Conservation (phyloP, 1,284 basidiomycete species). For the Leccinum ponderosum region DNA sequence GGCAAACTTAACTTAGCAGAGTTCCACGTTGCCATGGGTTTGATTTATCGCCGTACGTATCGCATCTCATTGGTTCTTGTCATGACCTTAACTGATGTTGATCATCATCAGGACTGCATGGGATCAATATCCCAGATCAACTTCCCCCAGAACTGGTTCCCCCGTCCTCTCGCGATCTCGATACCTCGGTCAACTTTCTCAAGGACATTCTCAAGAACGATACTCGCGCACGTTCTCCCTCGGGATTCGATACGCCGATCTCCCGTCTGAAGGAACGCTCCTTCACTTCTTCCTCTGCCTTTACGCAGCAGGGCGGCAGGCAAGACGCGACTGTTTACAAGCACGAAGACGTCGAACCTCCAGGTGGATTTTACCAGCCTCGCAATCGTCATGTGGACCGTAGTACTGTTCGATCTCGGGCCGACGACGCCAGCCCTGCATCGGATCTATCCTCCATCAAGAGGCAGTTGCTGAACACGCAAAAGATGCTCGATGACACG, state of each 20-base stretch:
- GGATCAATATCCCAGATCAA: conserved; percentile 86
- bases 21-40: conserved; percentile 98
- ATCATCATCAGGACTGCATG: conserved; percentile 74
- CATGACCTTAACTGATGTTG: neutral
- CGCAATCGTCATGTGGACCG: conserved; percentile 88
- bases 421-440: conserved; percentile 68
- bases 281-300: conserved; percentile 56
- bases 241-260: conserved; percentile 48
- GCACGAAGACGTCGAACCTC: conserved; percentile 67
- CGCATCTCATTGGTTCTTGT: neutral
- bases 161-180: conserved; percentile 90
- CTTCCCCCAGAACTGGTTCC: conserved; percentile 92
- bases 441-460: conserved; percentile 71
- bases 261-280: conserved; percentile 72
- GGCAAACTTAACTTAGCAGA: conserved; percentile 95
- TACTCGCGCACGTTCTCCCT: conserved; percentile 59
- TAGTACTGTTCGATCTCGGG: conserved; percentile 74
- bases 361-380: conserved; percentile 79
- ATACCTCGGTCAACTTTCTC: conserved; percentile 89
- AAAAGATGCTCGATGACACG: conserved; percentile 69
- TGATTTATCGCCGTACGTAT: conserved; percentile 90
- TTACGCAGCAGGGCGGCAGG: conserved; percentile 52
- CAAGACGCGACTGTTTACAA: conserved; percentile 95
- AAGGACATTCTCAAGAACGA: conserved; percentile 92
- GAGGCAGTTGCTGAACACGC: conserved; percentile 78